Percentiles rank a stretch among this genome's conserved stretches.
These are phyloP conservation scores for Aspergillus viridinutans DNA, from an alignment of 2,329 filamentous ascomycete genomes.

Conservation along the genomic window DNA sequence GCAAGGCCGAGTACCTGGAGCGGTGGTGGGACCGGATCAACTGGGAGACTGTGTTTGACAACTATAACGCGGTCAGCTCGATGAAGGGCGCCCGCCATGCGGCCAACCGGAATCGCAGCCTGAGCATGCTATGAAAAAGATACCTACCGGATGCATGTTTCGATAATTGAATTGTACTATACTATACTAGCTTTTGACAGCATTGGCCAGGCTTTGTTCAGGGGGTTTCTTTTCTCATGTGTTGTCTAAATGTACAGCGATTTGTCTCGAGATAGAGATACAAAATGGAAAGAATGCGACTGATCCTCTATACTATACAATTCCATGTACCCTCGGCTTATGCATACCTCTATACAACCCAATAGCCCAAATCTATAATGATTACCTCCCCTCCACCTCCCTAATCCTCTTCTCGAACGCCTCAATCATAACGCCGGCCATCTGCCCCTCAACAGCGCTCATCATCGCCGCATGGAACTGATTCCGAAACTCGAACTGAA, in stretches of 20 bases:
- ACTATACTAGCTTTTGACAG: constrained; percentile 1
- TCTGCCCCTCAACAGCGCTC: constrained; percentile 73
- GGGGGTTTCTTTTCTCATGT: constrained; percentile 7
- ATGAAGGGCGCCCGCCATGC: constrained; percentile 18
- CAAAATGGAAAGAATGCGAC: constrained; percentile 3
- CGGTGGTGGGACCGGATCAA: constrained; percentile 86
- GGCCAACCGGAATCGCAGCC: constrained; percentile 18
- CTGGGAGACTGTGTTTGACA: constrained; percentile 67
- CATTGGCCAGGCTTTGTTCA: constrained; percentile 12
- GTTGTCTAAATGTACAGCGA: constrained; percentile 20
- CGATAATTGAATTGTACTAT: constrained; percentile 28
- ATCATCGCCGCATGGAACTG: constrained; percentile 83
- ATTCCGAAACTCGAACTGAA: constrained; percentile 82
- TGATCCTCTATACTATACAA: constrained; percentile 25
- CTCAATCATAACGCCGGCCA: constrained; percentile 84
- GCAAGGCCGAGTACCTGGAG: constrained; percentile 72
- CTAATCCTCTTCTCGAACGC: constrained; percentile 82
- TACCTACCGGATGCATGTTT: constrained; percentile 11
- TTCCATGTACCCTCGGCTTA: constrained; percentile 14
- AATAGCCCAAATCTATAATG: background rate
- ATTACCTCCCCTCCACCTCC: constrained; percentile 44
- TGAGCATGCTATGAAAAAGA: constrained; percentile 22
- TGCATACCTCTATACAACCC: background rate
- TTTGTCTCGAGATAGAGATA: constrained; percentile 10
- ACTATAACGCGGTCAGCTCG: constrained; percentile 34